Base-by-base conservation (phyloP, 768 basidiomycete species). In the Lyophyllum shimeji region DNA sequence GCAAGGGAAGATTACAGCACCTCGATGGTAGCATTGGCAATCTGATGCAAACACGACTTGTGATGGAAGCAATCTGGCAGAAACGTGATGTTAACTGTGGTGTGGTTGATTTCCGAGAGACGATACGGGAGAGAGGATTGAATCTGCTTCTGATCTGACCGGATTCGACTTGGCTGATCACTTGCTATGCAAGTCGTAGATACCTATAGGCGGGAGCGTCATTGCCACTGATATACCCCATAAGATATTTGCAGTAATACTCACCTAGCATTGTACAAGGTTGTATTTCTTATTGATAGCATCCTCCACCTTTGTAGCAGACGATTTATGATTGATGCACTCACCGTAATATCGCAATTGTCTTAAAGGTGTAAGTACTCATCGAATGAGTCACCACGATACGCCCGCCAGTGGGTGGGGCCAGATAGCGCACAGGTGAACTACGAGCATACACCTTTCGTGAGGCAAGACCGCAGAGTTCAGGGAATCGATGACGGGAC, bases 41-140 rank as follows among this genome's bases (percentile, higher is more conserved):
- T 67, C 63, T 82, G 44, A 74, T 79, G 60, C 83, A 84, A 57
- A 78, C 80, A 15, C 72, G 83, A 39, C 74, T 80, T 59, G 68
- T 86, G 58, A 84, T 90, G 82, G 85, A 89, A 65, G 76, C 80
- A 1, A 76, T 87, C 7, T 89, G 87, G 87, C 84, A 85, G 57
- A 81, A 80, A 57, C 78, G 87, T 40, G 85, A 87, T 63, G 76
- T 76, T 43, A 71, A 76, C 55, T 78, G 81, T 27, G 76, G 73
- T 37, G 69, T 76, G 17, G 77, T 84, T 49, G 85, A 87, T 69
- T 77, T 89, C 74, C 79, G 84, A 34, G 82, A 87, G 50, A 80
- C 80, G 25, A 75, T 83, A 70, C 73, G 71, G 61, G 82, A 83
- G 59, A 71, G 76, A 47, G 73, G 74, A 29, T 65, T 78, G 52